Percentiles rank a stretch among this genome's conserved stretches.
Evolutionary conservation across 345 rosid genomes (phyloP).

Genomic region (Gossypium anomalum): DNA sequence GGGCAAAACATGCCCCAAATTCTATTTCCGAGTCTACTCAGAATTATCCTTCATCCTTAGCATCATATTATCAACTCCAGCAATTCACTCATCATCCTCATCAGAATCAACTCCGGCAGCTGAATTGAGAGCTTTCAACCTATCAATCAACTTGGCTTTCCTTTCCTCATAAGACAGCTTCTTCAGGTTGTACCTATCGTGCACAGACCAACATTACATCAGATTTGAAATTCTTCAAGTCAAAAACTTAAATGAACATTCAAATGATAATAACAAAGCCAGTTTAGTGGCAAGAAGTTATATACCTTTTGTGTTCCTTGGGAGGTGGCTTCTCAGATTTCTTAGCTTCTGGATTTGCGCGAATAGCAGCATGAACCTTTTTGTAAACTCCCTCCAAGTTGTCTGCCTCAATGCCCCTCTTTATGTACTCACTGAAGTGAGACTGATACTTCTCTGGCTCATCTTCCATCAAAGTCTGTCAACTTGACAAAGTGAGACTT

Average conservation of each 20-base stretch:
- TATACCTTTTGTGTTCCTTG: constrained; percentile 19
- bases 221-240: neutral
- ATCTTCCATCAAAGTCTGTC: constrained; percentile 43
- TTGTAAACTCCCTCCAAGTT: constrained; percentile 51
- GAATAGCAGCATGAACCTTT: constrained; percentile 68
- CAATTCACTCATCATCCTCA: neutral
- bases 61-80: neutral
- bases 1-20: neutral
- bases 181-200: neutral
- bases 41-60: neutral
- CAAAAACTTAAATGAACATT: neutral
- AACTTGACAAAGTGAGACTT: neutral
- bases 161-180: neutral
- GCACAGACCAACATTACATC: too few species aligned
- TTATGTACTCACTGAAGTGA: constrained; percentile 57
- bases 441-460: constrained; percentile 75
- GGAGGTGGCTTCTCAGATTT: constrained; percentile 47
- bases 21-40: neutral
- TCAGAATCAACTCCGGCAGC: neutral
- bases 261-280: neutral
- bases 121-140: neutral
- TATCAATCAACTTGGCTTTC: neutral
- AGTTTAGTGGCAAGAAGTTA: neutral
- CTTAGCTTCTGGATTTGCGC: constrained; percentile 54
- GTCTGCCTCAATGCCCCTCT: constrained; percentile 51